Evolutionary conservation across 1,284 basidiomycete species (phyloP).

Genomic region (Stereum hirsutum): DNA sequence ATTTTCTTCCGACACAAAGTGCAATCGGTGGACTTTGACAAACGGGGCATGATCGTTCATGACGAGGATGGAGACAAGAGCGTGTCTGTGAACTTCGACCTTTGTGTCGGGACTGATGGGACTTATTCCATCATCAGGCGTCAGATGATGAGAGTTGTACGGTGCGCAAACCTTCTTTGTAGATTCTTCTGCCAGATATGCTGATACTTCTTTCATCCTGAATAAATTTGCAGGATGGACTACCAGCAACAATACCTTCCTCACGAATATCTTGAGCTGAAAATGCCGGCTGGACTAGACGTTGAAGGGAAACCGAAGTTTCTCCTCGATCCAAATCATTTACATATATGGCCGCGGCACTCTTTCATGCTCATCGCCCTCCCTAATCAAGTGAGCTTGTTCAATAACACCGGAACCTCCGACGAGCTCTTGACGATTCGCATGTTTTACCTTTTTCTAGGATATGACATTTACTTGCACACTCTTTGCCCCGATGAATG

Average conservation of each 20-base stretch:
- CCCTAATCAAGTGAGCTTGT: slow-evolving; percentile 74
- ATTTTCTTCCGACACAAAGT: slow-evolving; percentile 81
- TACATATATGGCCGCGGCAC: slow-evolving; percentile 98
- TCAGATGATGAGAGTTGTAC: slow-evolving; percentile 85
- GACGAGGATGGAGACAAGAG: slow-evolving; percentile 36
- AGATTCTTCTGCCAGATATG: slow-evolving; percentile 12
- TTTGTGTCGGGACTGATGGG: slow-evolving; percentile 86
- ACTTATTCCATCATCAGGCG: slow-evolving; percentile 79
- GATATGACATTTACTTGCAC: slow-evolving; percentile 87
- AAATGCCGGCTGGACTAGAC: slow-evolving; percentile 78
- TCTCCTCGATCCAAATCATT: slow-evolving; percentile 86
- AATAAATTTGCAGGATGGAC: slow-evolving; percentile 66
- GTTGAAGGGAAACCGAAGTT: slow-evolving; percentile 57
- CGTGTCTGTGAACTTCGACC: slow-evolving; percentile 54
- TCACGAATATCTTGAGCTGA: slow-evolving; percentile 94
- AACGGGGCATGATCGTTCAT: slow-evolving; percentile 40
- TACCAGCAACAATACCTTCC: slow-evolving; percentile 92
- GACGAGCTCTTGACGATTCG: slow-evolving; percentile 16
- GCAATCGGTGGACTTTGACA: slow-evolving; percentile 64
- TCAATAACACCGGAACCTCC: slow-evolving; percentile 11
- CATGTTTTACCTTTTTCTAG: slow-evolving; percentile 27
- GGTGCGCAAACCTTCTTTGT: slow-evolving; percentile 44
- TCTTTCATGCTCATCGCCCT: slow-evolving; percentile 99
- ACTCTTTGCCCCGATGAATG: slow-evolving; percentile 81
- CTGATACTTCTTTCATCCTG: slow-evolving; percentile 16